Evolutionary conservation across 306 rosid species (phyloP), one percentile per base, ranked within the genome.

Genomic region (Quercus mongolica): DNA sequence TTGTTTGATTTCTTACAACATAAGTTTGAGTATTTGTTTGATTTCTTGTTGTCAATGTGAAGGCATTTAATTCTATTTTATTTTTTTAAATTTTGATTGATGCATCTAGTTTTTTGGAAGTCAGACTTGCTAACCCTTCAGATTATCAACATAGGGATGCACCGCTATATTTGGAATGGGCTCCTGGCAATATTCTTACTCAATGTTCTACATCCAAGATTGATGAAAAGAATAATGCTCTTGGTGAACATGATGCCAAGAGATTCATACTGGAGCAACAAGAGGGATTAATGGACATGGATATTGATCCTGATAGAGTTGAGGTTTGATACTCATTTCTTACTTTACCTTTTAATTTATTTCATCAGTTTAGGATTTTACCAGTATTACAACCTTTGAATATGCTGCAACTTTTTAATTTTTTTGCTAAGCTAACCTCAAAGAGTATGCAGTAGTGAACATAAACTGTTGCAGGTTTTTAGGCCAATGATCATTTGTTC

Each of bases 101-200:
- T 6, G 65, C 55, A 44, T 58, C 35, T 35, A 31, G 41, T 2
- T 68, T 19, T 68, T 35, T 35, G 72, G 15, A 31, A n/a, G 72
- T 68, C 17, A 81, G 76, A 52, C 56, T 71, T 77, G 58, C 72
- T 84, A 79, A 79, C 35, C 18, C 38, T 51, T 71, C 70, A 56
- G 21, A 80, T 68, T 63, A 55, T 83, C 74, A 78, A 77, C 63
- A 74, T 71, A 95, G 99, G 89, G 98, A 90, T 89, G 91, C 88
- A 61, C 99, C 99, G 6, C 81, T 92, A 69, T 95, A 92, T 86
- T 85, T 95, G 91, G 98, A 95, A 80, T 91, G 98, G 98, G 98
- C 98, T 75, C 99, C 99, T 71, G 86, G 83, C 56, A 77, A 89
- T 86, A 55, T 95, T 84, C 98, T 95, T 73, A 74, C 64, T 79